phyloP scores from a whole-genome alignment of 2,329 filamentous ascomycete genomes.

The Aureobasidium sp. region DNA sequence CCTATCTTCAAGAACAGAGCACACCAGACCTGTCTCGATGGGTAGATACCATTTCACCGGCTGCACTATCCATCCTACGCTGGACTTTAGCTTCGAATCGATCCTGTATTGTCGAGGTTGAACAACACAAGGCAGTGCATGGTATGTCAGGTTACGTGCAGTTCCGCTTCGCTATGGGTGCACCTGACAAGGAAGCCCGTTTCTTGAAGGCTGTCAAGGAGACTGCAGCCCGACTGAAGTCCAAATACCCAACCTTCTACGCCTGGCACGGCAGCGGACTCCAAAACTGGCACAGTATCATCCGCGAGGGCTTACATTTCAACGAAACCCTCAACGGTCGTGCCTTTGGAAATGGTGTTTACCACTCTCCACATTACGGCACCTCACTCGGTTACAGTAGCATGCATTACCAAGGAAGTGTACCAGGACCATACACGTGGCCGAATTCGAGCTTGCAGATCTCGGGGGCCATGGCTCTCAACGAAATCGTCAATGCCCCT shows the following conservation, averaged over 20 bases:
- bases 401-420: not conserved
- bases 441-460: constrained; percentile 59
- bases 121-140: constrained; percentile 43
- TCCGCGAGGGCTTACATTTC: constrained; percentile 74
- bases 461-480: constrained; percentile 59
- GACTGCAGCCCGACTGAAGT: constrained; percentile 34
- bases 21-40: constrained; percentile 43
- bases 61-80: constrained; percentile 61
- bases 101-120: constrained; percentile 75
- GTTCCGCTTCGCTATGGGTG: constrained; percentile 81
- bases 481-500: constrained; percentile 76
- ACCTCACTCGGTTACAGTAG: constrained; percentile 50
- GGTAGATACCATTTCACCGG: constrained; percentile 55
- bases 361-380: constrained; percentile 58
- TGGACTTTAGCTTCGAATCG: constrained; percentile 91
- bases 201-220: constrained; percentile 59
- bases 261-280: constrained; percentile 79
- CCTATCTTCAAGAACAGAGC: constrained; percentile 36
- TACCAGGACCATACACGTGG: constrained; percentile 43
- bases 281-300: constrained; percentile 82
- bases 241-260: constrained; percentile 62
- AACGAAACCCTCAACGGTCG: constrained; percentile 57
- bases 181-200: constrained; percentile 74
- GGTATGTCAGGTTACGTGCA: constrained; percentile 66
- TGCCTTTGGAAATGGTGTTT: constrained; percentile 71